Evolutionary conservation across 345 rosid genomes (phyloP).

Genomic region (Acer yangbiense): DNA sequence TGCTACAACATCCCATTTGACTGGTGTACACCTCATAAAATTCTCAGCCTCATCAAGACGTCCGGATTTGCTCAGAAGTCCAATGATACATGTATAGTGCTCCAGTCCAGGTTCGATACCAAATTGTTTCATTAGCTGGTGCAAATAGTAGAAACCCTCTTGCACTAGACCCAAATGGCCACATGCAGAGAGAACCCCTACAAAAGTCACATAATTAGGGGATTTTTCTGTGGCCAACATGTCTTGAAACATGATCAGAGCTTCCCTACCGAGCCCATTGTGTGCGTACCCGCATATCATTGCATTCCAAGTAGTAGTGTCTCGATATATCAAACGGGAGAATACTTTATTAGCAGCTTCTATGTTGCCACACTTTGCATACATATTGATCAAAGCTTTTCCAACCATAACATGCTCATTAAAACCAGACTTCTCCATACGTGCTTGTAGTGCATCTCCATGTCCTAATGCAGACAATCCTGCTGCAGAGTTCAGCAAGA

Average conservation of each 20-base stretch:
- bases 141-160: conserved; percentile 60
- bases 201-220: conserved; percentile 76
- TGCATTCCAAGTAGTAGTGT: conserved; percentile 65
- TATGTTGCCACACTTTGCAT: conserved; percentile 63
- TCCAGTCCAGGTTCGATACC: conserved; percentile 64
- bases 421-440: conserved; percentile 53
- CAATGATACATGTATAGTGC: conserved; percentile 78
- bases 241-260: conserved; percentile 53
- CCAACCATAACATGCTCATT: conserved; percentile 56
- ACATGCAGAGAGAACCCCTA: conserved; percentile 82
- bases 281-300: conserved; percentile 80
- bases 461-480: conserved; percentile 56
- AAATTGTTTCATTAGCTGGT: conserved; percentile 54
- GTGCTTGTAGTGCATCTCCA: conserved; percentile 58
- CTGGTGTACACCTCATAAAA: conserved; percentile 65
- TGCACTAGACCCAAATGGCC: conserved; percentile 60
- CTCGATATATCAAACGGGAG: conserved; percentile 36
- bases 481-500: conserved; percentile 61
- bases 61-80: conserved; percentile 79
- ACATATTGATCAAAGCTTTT: conserved; percentile 75
- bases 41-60: conserved; percentile 55
- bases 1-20: conserved; percentile 77
- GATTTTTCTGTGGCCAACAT: conserved; percentile 51
- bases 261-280: conserved; percentile 73
- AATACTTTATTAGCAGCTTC: conserved; percentile 56